phyloP scores from a whole-genome alignment of 371 early-diverging fungal genomes.

The Globomyces sp. region DNA sequence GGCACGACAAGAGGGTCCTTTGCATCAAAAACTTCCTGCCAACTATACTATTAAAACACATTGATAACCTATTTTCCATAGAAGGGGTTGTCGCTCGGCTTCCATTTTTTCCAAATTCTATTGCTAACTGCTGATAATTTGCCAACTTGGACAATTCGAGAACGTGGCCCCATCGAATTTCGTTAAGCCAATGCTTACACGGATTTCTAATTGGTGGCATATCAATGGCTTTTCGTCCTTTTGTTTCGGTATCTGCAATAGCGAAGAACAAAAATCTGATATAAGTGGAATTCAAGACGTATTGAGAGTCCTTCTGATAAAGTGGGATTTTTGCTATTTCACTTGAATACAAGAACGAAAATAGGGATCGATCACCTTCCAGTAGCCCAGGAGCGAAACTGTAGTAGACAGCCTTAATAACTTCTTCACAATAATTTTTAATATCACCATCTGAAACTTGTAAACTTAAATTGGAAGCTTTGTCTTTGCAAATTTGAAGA shows the following conservation, averaged over 20 bases:
- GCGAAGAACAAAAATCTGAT: constrained; percentile 6
- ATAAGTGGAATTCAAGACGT: background rate
- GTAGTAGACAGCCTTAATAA: constrained; percentile 9
- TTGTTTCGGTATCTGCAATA: background rate
- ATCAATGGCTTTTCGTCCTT: constrained; percentile 1
- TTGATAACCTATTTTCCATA: background rate
- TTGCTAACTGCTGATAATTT: constrained; percentile 19
- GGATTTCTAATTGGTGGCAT: constrained; percentile 22
- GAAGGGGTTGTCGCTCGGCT: constrained; percentile 28
- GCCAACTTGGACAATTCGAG: constrained; percentile 18
- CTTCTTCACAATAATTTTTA: constrained; percentile 14
- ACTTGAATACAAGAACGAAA: background rate
- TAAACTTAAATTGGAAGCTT: background rate
- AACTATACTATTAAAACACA: constrained; percentile 13
- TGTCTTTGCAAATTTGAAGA: constrained; percentile 17
- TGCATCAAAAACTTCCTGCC: constrained; percentile 27
- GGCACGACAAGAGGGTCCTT: constrained; percentile 17
- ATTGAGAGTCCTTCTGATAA: background rate
- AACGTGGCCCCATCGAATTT: constrained; percentile 20
- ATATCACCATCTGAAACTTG: background rate
- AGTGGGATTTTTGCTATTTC: constrained; percentile 3
- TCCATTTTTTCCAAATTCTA: constrained; percentile 26
- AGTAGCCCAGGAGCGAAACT: constrained; percentile 7
- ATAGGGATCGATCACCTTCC: background rate
- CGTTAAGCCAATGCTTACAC: constrained; percentile 19